Evolutionary conservation across 345 rosid species (phyloP), one percentile per base, ranked within the genome.

Genomic region (Rubroshorea leprosula): DNA sequence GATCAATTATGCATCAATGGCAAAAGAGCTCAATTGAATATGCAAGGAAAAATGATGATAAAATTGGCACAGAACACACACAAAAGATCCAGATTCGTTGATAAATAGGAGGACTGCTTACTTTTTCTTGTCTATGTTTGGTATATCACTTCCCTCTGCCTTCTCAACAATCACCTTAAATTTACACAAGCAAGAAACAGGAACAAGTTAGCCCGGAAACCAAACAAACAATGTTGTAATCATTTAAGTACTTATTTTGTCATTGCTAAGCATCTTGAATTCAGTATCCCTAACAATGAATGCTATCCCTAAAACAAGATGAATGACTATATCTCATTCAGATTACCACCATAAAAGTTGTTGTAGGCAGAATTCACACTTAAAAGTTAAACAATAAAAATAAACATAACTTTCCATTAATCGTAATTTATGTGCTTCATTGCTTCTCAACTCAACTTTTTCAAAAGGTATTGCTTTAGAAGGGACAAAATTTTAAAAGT

Each of bases 71-170:
- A 35, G 18, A 35, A 8, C 41, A 3, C 1, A 35, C 41, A 35
- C 41, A 35, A 8, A 63, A 23, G 45, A 51, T 16, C 25, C 43
- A 52, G 31, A 46, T 51, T 5, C 23, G 57, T 17, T 21, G n/a
- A 61, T 49, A 19, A 48, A 23, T 6, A 5, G 16, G 2, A 56
- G 15, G 31, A 6, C 35, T 23, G 29, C 78, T 80, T 78, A 91
- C 96, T 91, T 91, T 59, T 88, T 88, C 92, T 91, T 91, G 68
- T 91, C 98, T 55, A 91, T 88, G 72, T 82, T 82, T 20, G 96
- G 96, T 73, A 91, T 86, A 54, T 91, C 98, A 55, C 95, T 91
- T 76, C 84, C 75, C 78, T 91, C 98, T 14, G 92, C 96, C 80
- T 87, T 85, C 82, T 91, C 98, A 68, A 91, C 98, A 48, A 91